Percentiles rank a stretch among this genome's conserved stretches.
Evolutionary conservation across 768 basidiomycete species (phyloP).

Genomic region (Termitomyces sp.): DNA sequence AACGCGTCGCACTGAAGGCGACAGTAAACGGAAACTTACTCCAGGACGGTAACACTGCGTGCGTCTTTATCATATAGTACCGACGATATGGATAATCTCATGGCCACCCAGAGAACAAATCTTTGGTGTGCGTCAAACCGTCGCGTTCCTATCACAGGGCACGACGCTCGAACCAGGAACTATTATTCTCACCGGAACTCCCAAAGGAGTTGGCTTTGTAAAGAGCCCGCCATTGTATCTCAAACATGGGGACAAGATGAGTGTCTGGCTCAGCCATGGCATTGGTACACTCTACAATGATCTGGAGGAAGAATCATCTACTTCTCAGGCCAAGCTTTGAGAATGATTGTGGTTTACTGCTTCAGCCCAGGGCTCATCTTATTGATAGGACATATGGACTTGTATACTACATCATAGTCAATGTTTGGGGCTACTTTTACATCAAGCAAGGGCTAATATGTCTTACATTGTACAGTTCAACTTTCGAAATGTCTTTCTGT

Average conservation of each 20-base stretch:
- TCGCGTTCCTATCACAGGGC: constrained; percentile 78
- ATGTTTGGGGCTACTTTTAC: background rate
- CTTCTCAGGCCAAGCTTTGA: constrained; percentile 36
- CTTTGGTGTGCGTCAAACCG: constrained; percentile 70
- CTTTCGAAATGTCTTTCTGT: background rate
- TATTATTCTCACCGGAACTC: constrained; percentile 79
- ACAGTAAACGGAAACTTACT: constrained; percentile 60
- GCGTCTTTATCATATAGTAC: constrained; percentile 19
- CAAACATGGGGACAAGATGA: constrained; percentile 68
- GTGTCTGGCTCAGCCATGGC: constrained; percentile 62
- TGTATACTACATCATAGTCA: background rate
- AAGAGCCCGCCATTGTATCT: constrained; percentile 66
- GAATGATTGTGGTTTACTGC: background rate
- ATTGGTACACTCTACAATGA: constrained; percentile 78
- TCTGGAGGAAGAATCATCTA: constrained; percentile 59
- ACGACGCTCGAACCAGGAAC: constrained; percentile 80
- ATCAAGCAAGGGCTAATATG: background rate
- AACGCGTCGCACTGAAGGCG: constrained; percentile 55
- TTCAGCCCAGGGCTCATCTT: background rate
- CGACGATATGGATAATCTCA: background rate
- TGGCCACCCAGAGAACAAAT: constrained; percentile 59
- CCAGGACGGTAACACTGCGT: constrained; percentile 81
- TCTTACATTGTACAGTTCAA: constrained; percentile 2
- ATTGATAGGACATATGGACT: background rate
- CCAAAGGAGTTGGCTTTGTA: constrained; percentile 77